Evolutionary conservation across 768 basidiomycete genomes (phyloP).

Genomic region (Jaapia argillacea): DNA sequence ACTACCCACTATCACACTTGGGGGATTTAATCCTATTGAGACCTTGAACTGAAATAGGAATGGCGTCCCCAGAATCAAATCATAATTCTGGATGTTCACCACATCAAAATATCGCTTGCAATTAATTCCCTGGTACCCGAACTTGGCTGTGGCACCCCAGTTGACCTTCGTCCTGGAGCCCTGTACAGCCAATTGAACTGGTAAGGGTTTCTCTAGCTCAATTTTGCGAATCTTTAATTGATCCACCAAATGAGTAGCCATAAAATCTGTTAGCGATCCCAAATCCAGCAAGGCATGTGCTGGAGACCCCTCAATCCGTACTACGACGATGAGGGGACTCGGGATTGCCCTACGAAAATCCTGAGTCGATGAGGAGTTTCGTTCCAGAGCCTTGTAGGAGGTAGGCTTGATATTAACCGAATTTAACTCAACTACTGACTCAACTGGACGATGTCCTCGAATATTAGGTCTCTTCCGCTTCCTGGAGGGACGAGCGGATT

Average conservation of each 20-base stretch:
- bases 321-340: constrained; percentile 2
- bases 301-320: constrained; percentile 5
- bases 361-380: background rate
- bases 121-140: constrained; percentile 25
- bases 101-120: constrained; percentile 21
- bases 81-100: constrained; percentile 26
- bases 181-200: constrained; percentile 22
- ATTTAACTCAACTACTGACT: background rate
- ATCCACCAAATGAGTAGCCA: constrained; percentile 9
- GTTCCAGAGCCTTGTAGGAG: background rate
- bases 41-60: constrained; percentile 15
- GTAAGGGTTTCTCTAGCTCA: constrained; percentile 8
- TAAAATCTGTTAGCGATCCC: constrained; percentile 11
- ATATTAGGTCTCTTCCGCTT: no score
- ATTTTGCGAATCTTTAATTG: constrained; percentile 8
- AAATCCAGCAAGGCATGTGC: constrained; percentile 8
- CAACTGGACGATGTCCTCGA: no score
- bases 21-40: constrained; percentile 12
- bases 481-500: no score
- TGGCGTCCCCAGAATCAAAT: constrained; percentile 18
- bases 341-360: constrained; percentile 1
- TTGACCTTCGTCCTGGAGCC: constrained; percentile 31
- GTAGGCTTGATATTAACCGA: background rate
- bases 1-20: constrained; percentile 7
- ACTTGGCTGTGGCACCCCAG: constrained; percentile 9